phyloP scores from a whole-genome alignment of 2,329 filamentous ascomycete genomes.

The Ustilaginoidea virens region DNA sequence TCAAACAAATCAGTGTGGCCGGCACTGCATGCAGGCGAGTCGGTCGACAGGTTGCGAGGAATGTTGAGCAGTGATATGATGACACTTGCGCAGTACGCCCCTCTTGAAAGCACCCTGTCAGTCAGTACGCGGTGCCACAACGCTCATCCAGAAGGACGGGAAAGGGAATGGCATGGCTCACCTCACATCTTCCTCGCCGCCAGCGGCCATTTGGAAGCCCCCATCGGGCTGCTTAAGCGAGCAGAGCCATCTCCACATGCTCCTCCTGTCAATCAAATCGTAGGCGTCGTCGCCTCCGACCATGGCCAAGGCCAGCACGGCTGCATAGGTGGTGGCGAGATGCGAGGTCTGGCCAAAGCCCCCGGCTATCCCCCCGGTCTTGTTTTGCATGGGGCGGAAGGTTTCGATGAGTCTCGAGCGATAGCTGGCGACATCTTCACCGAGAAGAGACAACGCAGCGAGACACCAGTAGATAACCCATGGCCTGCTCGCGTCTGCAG shows the following conservation, averaged over 20 bases:
- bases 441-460: conserved; percentile 58
- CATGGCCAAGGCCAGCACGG: conserved; percentile 61
- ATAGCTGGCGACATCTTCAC: conserved; percentile 55
- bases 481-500: conserved; percentile 72
- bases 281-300: conserved; percentile 64
- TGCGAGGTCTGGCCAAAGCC: conserved; percentile 87
- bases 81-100: conserved; percentile 82
- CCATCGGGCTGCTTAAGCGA: conserved; percentile 74
- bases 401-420: conserved; percentile 58
- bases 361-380: conserved; percentile 74
- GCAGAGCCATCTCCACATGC: conserved; percentile 86
- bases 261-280: conserved; percentile 60
- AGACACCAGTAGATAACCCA: conserved; percentile 95
- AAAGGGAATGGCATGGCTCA: conserved; percentile 15
- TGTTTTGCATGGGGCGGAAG: conserved; percentile 68
- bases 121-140: conserved; percentile 6
- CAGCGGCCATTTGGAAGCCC: conserved; percentile 74
- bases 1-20: conserved; percentile 53
- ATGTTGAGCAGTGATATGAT: conserved; percentile 72
- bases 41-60: conserved; percentile 60
- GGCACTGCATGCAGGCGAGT: conserved; percentile 49
- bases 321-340: conserved; percentile 77
- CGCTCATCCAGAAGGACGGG: conserved; percentile 2
- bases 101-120: conserved; percentile 31
- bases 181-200: conserved; percentile 87